A percentile compares a stretch with the other conserved stretches of the same genome.
phyloP scores from a whole-genome alignment of 176 grass and related monocot species.

The Oropetium thomaeum region DNA sequence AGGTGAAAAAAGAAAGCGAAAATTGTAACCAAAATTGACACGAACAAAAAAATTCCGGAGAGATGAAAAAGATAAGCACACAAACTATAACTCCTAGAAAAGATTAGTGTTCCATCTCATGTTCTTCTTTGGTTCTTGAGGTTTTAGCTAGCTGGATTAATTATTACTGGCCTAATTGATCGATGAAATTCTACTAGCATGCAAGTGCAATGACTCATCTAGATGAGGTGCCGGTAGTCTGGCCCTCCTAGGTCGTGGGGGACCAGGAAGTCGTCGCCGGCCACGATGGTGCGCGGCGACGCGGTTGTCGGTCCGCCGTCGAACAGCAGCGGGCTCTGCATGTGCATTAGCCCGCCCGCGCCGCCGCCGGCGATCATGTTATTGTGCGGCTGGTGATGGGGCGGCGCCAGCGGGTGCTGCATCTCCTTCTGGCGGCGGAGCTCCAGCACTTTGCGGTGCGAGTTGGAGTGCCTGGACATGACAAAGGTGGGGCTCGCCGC shows the following conservation, averaged over 20 bases:
- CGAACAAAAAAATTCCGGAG: conserved; percentile 65
- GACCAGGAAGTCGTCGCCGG: conserved; percentile 63
- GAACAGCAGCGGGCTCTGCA: conserved; percentile 38
- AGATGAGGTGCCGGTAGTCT: conserved; percentile 77
- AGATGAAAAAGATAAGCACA: conserved; percentile 28
- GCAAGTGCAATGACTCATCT: conserved; percentile 20
- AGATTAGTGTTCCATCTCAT: conserved; percentile 27
- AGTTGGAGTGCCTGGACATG: conserved; percentile 85
- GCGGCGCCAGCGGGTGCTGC: conserved; percentile 7
- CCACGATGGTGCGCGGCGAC: background rate
- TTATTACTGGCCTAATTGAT: conserved; percentile 63
- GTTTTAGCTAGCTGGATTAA: conserved; percentile 47
- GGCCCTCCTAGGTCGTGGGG: conserved; percentile 52
- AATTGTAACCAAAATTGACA: conserved; percentile 40
- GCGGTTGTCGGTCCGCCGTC: conserved; percentile 13
- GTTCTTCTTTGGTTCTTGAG: background rate
- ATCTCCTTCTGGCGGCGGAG: conserved; percentile 79
- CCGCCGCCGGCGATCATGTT: conserved; percentile 8
- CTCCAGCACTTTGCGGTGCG: conserved; percentile 96
- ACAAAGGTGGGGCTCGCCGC: conserved; percentile 84
- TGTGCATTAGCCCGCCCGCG: conserved; percentile 11
- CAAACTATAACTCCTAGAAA: conserved; percentile 38
- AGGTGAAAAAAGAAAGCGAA: conserved; percentile 12
- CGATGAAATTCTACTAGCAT: conserved; percentile 26
- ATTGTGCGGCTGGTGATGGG: conserved; percentile 19